These are phyloP conservation scores for Thuidium tamariscinum DNA, from an alignment of 225 moss, liverwort and hornwort genomes.

Conservation along the genomic window DNA sequence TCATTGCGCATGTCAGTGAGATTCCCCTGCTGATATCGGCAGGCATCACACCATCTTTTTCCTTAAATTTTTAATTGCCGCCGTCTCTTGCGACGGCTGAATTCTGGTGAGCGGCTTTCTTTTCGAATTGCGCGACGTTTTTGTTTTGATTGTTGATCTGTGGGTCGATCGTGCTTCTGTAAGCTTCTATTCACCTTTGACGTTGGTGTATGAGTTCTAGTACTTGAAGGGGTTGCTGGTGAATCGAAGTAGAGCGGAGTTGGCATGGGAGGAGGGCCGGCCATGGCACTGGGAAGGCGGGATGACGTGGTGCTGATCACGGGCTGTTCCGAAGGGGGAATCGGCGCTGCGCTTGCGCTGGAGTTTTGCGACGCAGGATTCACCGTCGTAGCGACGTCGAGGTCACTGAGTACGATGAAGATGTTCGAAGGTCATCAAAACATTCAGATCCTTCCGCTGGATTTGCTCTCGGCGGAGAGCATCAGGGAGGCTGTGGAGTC, in stretches of 20 bases:
- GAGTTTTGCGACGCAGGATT: constrained; percentile 40
- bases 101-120: not conserved
- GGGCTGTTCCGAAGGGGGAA: constrained; percentile 69
- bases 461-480: constrained; percentile 40
- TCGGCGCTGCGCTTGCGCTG: constrained; percentile 53
- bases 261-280: constrained; percentile 31
- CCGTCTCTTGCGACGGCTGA: not conserved
- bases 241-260: not conserved
- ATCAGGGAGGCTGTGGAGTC: constrained; percentile 30
- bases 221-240: not conserved
- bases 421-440: constrained; percentile 13
- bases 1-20: not conserved
- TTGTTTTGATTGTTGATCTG: not conserved
- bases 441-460: constrained; percentile 32
- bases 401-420: constrained; percentile 49
- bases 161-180: not conserved
- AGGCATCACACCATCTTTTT: not conserved
- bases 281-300: not conserved
- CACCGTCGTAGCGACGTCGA: constrained; percentile 61
- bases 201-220: not conserved
- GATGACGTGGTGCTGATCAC: constrained; percentile 69
- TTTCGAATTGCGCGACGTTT: not conserved
- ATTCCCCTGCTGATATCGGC: not conserved
- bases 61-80: no score
- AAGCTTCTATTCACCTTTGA: not conserved